Evolutionary conservation across 1,284 basidiomycete species (phyloP).

Genomic region (Cystobasidiaceae sp.): DNA sequence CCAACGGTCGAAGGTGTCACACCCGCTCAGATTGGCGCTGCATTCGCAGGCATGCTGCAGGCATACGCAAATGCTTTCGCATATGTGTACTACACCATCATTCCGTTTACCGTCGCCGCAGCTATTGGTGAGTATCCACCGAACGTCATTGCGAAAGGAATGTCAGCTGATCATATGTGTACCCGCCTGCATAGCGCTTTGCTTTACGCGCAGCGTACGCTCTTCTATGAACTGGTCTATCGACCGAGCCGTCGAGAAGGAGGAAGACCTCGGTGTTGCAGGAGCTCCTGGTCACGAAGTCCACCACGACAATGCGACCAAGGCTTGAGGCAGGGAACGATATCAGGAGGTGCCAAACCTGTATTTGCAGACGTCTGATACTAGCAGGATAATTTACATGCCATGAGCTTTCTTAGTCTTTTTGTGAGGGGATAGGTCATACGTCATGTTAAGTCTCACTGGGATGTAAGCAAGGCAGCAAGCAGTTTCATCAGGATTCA

Average conservation of each 20-base stretch:
- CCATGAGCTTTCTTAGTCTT: too few relatives aligned
- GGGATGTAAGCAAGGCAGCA: too few relatives aligned
- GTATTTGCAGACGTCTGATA: too few relatives aligned
- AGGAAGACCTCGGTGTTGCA: not conserved
- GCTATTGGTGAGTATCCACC: not conserved
- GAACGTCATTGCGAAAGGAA: not conserved
- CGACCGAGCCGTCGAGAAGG: not conserved
- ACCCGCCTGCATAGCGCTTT: not conserved
- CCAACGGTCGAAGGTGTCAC: not conserved
- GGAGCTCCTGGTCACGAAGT: not conserved
- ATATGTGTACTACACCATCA: constrained; percentile 11
- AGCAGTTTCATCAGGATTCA: too few relatives aligned
- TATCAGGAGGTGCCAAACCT: too few relatives aligned
- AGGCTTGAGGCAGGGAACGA: not conserved
- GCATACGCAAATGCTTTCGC: constrained; percentile 18
- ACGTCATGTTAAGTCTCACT: too few relatives aligned
- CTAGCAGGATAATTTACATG: too few relatives aligned
- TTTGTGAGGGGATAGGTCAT: too few relatives aligned
- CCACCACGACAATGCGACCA: not conserved
- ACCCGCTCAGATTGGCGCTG: not conserved
- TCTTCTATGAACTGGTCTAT: constrained; percentile 10
- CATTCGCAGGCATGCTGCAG: not conserved
- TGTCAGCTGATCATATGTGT: not conserved
- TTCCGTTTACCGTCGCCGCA: constrained; percentile 4
- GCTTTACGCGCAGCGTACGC: not conserved